Conservation (phyloP, 208 protist genomes). For the Herpetomonas samuelpessoai region DNA sequence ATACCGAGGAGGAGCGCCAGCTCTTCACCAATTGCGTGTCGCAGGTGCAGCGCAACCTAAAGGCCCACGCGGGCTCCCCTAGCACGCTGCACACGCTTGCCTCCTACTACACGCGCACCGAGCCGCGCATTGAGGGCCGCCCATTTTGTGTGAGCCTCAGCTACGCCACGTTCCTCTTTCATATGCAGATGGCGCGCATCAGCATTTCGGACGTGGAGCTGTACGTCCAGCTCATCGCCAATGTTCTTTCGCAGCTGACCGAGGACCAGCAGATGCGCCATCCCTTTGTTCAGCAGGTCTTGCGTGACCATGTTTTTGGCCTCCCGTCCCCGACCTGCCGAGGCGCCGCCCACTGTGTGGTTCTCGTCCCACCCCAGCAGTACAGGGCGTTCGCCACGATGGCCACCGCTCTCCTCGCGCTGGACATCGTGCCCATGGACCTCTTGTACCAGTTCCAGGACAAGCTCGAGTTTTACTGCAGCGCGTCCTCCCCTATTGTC, state of each 20-base stretch:
- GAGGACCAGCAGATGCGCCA: constrained; percentile 60
- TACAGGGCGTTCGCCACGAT: constrained; percentile 81
- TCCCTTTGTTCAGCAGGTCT: constrained; percentile 80
- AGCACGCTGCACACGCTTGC: constrained; percentile 81
- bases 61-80: constrained; percentile 58
- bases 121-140: constrained; percentile 69
- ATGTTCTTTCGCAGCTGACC: constrained; percentile 60
- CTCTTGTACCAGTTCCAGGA: constrained; percentile 87
- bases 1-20: constrained; percentile 35
- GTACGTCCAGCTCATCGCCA: constrained; percentile 80
- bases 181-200: constrained; percentile 89
- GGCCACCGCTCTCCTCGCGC: constrained; percentile 51
- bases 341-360: constrained; percentile 75
- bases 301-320: constrained; percentile 85
- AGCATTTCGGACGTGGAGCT: constrained; percentile 73
- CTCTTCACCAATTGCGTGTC: constrained; percentile 78
- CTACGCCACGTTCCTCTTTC: constrained; percentile 88
- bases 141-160: constrained; percentile 89
- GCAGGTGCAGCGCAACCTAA: constrained; percentile 83
- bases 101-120: constrained; percentile 81
- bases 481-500: constrained; percentile 66
- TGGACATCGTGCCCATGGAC: constrained; percentile 56
- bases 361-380: constrained; percentile 74
- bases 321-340: constrained; percentile 70
- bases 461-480: constrained; percentile 67